Evolutionary conservation across 257 asterid genomes (phyloP), one percentile per base, ranked within the genome.

Genomic region (Nicotiana sylvestris): DNA sequence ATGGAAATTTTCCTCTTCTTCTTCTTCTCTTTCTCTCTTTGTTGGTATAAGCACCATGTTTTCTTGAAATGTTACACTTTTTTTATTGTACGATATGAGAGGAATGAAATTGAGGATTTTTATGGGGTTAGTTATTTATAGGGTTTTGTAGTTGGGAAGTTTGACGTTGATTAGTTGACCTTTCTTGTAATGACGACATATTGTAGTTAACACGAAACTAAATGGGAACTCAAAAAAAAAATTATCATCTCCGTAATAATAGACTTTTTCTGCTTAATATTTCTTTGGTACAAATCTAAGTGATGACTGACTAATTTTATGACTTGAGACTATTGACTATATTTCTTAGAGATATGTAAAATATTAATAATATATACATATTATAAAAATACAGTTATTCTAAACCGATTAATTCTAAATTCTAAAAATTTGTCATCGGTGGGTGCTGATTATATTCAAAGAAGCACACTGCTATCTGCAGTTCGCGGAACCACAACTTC

Each of bases 161-260:
- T 80, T 83, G 86, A 86, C 83, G 76, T 80, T 72, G 30, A n/a
- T 82, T 7, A 74, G 83, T 86, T 83, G 84, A 81, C 86, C 17
- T 66, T 66, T 66, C 69, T 64, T 64, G 13, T 51, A 51, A 13
- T 51, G 57, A 51, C 57, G 57, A 51, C 4, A 11, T 51, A 9
- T 3, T 51, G 57, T 13, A 51, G 17, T 11, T 51, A 9, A 51
- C 57, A 51, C 17, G 57, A 11, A 51, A 51, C 17, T 13, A 9
- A 51, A 51, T 51, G 57, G 57, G 57, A 51, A 51, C 57, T 11
- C 4, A 4, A 58, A 56, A 13, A 56, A 0, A 3, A 51, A 51
- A 2, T 11, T 10, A 51, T 51, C 2, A 9, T 51, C 4, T 13
- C 16, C 13, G 17, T 10, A 51, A 13, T 51, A 51, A 51, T 51